A percentile compares a stretch with the other conserved stretches of the same genome.
Evolutionary conservation across 768 basidiomycete genomes (phyloP).

Genomic region (Boletus reticulatus): DNA sequence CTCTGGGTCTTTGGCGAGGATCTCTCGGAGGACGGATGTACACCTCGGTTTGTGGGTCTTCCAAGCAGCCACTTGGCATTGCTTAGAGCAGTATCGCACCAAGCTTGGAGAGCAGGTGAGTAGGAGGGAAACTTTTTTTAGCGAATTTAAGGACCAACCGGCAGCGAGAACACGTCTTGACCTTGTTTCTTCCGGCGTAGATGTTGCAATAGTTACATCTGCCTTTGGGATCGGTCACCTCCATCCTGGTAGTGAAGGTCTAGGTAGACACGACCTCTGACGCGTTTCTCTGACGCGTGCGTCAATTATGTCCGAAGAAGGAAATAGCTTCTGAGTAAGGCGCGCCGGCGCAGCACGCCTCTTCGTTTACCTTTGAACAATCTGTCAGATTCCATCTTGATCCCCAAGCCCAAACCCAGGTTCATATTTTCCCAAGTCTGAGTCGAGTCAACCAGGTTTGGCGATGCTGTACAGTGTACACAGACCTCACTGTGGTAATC

Average conservation of each 20-base stretch:
- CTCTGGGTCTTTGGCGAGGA: conserved; percentile 11
- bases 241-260: neutral
- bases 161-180: conserved; percentile 24
- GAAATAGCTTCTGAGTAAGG: conserved; percentile 17
- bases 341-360: conserved; percentile 56
- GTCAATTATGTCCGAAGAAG: too few species aligned
- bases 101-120: conserved; percentile 8
- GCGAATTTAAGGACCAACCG: conserved; percentile 13
- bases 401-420: conserved; percentile 70
- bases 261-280: too few species aligned
- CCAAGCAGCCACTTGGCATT: conserved; percentile 31
- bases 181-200: conserved; percentile 22
- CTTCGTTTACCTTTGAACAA: conserved; percentile 68
- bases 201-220: conserved; percentile 23
- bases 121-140: neutral
- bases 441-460: conserved; percentile 38
- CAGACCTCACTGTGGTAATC: too few species aligned
- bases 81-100: conserved; percentile 31
- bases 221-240: conserved; percentile 21
- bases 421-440: conserved; percentile 64
- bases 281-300: too few species aligned
- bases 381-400: conserved; percentile 82
- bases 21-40: conserved; percentile 8
- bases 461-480: too few species aligned
- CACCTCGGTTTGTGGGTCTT: conserved; percentile 26